A percentile compares a stretch with the other conserved stretches of the same genome.
Evolutionary conservation across 1,139 yeast genomes (phyloP).

Genomic region (Scheffersomyces cryptocercus): DNA sequence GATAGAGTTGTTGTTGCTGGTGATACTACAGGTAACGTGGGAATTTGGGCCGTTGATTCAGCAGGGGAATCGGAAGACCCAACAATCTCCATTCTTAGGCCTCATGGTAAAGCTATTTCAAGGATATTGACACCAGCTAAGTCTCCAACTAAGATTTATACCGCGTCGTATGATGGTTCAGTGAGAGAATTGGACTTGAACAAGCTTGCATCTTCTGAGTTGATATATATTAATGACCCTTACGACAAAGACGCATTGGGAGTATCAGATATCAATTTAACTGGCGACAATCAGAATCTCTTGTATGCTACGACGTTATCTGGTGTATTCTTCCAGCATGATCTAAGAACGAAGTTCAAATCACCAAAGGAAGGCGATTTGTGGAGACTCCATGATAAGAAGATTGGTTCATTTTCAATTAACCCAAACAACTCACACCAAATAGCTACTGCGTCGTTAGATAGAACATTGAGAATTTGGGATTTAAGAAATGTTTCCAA

Average conservation of each 20-base stretch:
- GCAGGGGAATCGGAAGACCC: conserved; percentile 48
- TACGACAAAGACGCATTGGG: conserved; percentile 49
- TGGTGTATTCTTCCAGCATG: conserved; percentile 77
- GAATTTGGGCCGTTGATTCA: conserved; percentile 81
- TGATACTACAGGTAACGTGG: conserved; percentile 80
- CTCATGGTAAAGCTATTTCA: conserved; percentile 77
- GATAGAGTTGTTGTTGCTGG: conserved; percentile 78
- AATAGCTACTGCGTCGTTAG: conserved; percentile 85
- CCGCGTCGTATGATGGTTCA: conserved; percentile 87
- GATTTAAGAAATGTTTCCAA: conserved; percentile 61
- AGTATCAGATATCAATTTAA: conserved; percentile 60
- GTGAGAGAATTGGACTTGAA: conserved; percentile 70
- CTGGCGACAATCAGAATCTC: conserved; percentile 47
- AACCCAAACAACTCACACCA: conserved; percentile 64
- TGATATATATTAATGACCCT: conserved; percentile 54
- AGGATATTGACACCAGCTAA: conserved; percentile 55
- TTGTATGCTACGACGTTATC: conserved; percentile 73
- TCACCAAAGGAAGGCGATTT: conserved; percentile 31
- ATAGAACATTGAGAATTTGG: conserved; percentile 82
- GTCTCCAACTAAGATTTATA: conserved; percentile 56
- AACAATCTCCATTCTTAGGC: conserved; percentile 59
- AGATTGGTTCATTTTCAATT: conserved; percentile 83
- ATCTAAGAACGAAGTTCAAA: conserved; percentile 52
- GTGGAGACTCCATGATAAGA: conserved; percentile 76
- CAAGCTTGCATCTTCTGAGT: conserved; percentile 58